Base-by-base conservation (phyloP, 768 basidiomycete species). In the Gyrodon lividus region DNA sequence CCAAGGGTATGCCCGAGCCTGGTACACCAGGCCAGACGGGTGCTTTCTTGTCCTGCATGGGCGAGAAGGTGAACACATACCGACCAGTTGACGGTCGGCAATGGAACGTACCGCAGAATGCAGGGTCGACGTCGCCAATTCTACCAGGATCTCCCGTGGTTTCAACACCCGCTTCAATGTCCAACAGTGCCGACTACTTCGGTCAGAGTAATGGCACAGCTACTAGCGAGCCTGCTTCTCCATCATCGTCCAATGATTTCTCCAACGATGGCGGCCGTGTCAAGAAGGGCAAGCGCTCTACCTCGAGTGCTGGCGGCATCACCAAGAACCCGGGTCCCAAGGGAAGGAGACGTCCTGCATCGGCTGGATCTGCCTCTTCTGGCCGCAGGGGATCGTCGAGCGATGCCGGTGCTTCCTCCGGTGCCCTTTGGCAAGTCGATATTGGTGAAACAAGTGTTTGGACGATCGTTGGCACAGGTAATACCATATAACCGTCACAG, bases 371-470 rank as follows among this genome's bases (percentile, higher is more conserved):
- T 22, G 78, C 83, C 14, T 77, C 82, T 23, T 86, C 88, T 37
- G 75, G 80, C 43, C 76, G 87, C 30, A 82, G 86, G 39, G 84
- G 85, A 13, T 82, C 82, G 26, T 72, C 78, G 13, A 83, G 84
- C 60, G 88, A 90, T 50, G 66, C 79, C 37, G 80, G 83, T 31
- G 84, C 84, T 46, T 82, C 84, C 40, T 91, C 87, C 5, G 90
- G 87, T 45, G 86, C 87, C 9, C 77, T 89, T 20, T 92, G 89
- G 90, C 86, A 86, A 64, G 86, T 93, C 48, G 92, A 94, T 67
- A 92, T 92, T 51, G 92, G 92, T 55, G 92, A 94, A 74, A 92
- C 91, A 26, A 92, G 90, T 65, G 89, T 93, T 20, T 95, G 92
- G 92, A 94, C 92, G 4, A 91, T 94, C 58, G 90, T 93, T 54